Percentiles rank a stretch among this genome's conserved stretches.
Evolutionary conservation across 1,284 basidiomycete genomes (phyloP).

Genomic region (Polyporus tsugae): DNA sequence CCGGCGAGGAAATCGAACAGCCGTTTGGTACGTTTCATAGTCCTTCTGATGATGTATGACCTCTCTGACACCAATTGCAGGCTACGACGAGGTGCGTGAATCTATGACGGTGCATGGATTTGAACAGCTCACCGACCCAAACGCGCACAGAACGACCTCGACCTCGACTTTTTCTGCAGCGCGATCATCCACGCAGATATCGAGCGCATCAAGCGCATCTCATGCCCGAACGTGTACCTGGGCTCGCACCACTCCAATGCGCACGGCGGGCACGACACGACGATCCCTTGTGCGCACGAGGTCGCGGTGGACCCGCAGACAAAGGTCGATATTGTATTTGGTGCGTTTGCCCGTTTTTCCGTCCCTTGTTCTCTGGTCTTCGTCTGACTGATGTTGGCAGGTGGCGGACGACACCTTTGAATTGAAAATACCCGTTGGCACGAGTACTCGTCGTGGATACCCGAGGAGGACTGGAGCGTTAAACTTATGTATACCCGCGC

Average conservation of each 20-base stretch:
- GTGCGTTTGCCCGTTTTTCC: slow-evolving; percentile 14
- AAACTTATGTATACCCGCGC: not conserved
- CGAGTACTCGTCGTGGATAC: not conserved
- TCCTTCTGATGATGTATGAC: not conserved
- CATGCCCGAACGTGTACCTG: slow-evolving; percentile 57
- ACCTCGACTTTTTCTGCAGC: slow-evolving; percentile 67
- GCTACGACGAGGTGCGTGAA: slow-evolving; percentile 59
- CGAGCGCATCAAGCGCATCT: slow-evolving; percentile 54
- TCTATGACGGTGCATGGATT: not conserved
- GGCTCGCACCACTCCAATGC: slow-evolving; percentile 31
- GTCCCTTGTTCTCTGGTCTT: not conserved
- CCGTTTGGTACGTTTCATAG: slow-evolving; percentile 59
- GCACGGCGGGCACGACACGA: slow-evolving; percentile 3
- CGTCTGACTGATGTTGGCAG: not conserved
- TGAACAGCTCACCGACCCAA: not conserved
- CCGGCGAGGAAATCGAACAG: slow-evolving; percentile 75
- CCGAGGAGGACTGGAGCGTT: not conserved
- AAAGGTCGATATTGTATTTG: slow-evolving; percentile 33
- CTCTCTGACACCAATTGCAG: slow-evolving; percentile 37
- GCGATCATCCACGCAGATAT: slow-evolving; percentile 61
- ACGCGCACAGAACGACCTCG: slow-evolving; percentile 61
- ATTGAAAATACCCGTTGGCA: not conserved
- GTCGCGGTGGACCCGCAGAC: slow-evolving; percentile 13
- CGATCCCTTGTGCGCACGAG: slow-evolving; percentile 15
- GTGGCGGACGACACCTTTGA: not conserved